phyloP scores from a whole-genome alignment of 2,329 filamentous ascomycete genomes.

The Thielaviopsis musarum region DNA sequence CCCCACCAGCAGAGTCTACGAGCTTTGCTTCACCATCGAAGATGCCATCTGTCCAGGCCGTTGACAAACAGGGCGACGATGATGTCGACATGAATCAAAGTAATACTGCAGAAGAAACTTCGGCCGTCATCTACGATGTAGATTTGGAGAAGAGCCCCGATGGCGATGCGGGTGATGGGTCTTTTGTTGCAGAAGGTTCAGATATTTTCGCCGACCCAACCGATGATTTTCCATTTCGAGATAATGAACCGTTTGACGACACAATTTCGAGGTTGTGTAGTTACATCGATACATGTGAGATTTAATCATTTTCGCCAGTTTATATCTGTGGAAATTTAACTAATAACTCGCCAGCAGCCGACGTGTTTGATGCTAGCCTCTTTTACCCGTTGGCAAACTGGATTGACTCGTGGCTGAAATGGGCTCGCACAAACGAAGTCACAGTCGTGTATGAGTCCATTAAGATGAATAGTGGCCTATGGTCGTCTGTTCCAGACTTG shows the following conservation, averaged over 20 bases:
- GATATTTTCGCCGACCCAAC: slow-evolving; percentile 5
- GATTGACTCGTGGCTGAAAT: slow-evolving; percentile 32
- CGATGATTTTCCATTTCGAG: slow-evolving; percentile 13
- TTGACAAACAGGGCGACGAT: background rate
- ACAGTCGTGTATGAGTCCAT: slow-evolving; percentile 26
- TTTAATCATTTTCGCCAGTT: background rate
- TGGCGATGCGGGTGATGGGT: background rate
- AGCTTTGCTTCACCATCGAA: background rate
- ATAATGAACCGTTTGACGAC: slow-evolving; percentile 14
- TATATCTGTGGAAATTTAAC: background rate
- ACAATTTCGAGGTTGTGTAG: slow-evolving; percentile 16
- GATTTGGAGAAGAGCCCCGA: background rate
- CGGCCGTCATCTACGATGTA: background rate
- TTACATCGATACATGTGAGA: slow-evolving; percentile 14
- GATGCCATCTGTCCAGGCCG: background rate
- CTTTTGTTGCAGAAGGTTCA: background rate
- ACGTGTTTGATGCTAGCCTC: slow-evolving; percentile 25
- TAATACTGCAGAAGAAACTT: background rate
- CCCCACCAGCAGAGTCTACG: background rate
- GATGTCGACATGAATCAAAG: background rate
- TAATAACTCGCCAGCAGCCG: slow-evolving; percentile 20
- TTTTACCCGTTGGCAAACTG: slow-evolving; percentile 30
- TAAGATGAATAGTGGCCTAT: slow-evolving; percentile 30
- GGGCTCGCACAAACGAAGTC: slow-evolving; percentile 20
- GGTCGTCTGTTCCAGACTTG: slow-evolving; percentile 34